Base-by-base conservation (phyloP, 2,329 filamentous ascomycete genomes). In the Colletotrichum viniferum region DNA sequence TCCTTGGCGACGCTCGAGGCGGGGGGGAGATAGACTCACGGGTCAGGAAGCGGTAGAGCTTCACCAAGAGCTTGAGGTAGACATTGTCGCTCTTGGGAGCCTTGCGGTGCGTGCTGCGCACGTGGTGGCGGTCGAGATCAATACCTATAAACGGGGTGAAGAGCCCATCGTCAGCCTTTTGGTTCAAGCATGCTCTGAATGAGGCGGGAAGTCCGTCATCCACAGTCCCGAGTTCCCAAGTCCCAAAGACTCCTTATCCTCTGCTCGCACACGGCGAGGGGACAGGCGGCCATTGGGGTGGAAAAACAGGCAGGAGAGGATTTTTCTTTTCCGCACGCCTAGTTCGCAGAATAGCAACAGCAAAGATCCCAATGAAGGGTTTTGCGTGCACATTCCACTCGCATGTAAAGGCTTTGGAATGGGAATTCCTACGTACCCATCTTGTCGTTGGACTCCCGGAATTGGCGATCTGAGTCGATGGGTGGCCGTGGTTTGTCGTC, bases 41-140 rank as follows among this genome's bases (percentile, higher is more conserved):
- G 85, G 95, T 93, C 87, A 98, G 90, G 92, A 98, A 98, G 91
- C 95, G 94, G 92, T 98, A 98, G 71, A 98, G 94, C 94, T 98
- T 98, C 88, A 98, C 96, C 87, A 98, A 91, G 86, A 98, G 93
- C 92, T 96, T 96, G 83, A 98, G 91, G 90, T 98, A 98, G 85
- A 96, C 95, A 92, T 98, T 98, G 91, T 98, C 95, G 90, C 94
- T 98, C 94, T 98, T 98, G 85, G 96, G 95, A 82, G 95, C 95
- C 92, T 94, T 95, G 88, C 96, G 95, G 92, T 98, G 96, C 80
- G 91, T 93, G 85, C 85, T 88, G 85, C 91, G 91, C 84, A 92
- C 90, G 87, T 94, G 92, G 88, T 94, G 92, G 82, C 88, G 88
- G 87, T 92, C 89, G 83, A 94, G 89, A 92, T 94, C 92, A 88